Conservation (phyloP, 345 rosid species). For the Eucalyptus paniculata region DNA sequence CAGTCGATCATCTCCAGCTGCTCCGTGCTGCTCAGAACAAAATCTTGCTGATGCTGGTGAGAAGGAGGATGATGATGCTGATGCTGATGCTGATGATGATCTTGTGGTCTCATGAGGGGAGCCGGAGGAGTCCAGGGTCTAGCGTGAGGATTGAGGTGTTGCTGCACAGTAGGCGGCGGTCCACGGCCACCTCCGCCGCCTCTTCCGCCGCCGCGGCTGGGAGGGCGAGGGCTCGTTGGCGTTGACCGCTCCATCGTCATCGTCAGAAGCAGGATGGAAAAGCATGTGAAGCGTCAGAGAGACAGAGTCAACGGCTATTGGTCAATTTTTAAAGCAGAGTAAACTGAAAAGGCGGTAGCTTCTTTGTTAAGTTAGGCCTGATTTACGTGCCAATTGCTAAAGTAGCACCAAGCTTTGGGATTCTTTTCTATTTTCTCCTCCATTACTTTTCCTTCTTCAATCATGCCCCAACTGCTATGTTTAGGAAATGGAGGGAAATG, state of each 20-base stretch:
- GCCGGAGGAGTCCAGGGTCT: background rate
- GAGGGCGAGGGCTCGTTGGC: background rate
- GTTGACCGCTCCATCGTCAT: background rate
- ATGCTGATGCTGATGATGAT: background rate
- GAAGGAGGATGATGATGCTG: background rate
- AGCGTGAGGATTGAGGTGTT: background rate
- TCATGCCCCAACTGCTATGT: background rate
- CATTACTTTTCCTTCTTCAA: background rate
- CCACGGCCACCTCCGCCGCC: background rate
- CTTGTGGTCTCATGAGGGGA: background rate
- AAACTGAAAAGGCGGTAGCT: background rate
- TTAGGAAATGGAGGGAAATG: background rate
- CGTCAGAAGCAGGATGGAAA: background rate
- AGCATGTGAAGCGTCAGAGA: background rate
- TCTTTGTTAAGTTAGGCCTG: background rate
- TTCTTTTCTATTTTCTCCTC: background rate
- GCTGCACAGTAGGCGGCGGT: background rate
- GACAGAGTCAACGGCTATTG: background rate
- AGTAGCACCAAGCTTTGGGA: background rate
- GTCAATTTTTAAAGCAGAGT: background rate
- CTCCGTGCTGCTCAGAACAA: background rate
- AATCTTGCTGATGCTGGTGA: background rate
- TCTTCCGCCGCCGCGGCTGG: background rate
- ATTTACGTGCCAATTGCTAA: rapidly evolving
- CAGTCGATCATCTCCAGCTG: conserved; percentile 11